Percentiles rank a stretch among this genome's conserved stretches.
These are phyloP conservation scores for Trebouxia gelatinosa DNA, from an alignment of 163 green algal species.

Conservation along the genomic window DNA sequence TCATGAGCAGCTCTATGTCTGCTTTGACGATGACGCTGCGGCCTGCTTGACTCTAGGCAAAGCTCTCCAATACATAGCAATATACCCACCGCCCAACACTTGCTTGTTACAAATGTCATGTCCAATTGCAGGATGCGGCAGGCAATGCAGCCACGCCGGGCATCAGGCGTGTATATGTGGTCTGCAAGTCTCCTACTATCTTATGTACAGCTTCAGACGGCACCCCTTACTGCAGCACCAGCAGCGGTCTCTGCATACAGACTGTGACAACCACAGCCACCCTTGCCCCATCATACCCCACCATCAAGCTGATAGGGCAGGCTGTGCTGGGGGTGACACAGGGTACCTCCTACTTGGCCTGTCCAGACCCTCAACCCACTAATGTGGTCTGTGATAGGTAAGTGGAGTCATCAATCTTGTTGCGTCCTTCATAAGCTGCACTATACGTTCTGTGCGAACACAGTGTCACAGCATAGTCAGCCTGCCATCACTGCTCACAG, in stretches of 20 bases:
- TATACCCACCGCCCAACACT: too few species aligned
- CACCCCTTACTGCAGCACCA: conserved; percentile 20
- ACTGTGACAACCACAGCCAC: not conserved
- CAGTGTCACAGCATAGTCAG: too few species aligned
- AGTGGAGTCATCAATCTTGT: not conserved
- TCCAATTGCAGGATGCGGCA: conserved; percentile 32
- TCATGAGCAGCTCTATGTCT: too few species aligned
- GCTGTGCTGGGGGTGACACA: conserved; percentile 17
- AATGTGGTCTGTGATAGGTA: conserved; percentile 26
- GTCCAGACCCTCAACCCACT: conserved; percentile 12
- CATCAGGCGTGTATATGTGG: conserved; percentile 35
- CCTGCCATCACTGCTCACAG: too few species aligned
- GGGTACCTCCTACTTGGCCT: conserved; percentile 6
- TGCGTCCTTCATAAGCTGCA: not conserved
- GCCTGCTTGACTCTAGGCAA: too few species aligned
- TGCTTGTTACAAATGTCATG: too few species aligned
- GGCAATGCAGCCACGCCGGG: conserved; percentile 43
- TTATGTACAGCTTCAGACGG: not conserved
- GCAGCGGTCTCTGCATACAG: not conserved
- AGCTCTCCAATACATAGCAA: too few species aligned
- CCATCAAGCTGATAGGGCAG: conserved; percentile 21
- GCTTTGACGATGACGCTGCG: too few species aligned
- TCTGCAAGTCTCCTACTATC: conserved; percentile 25
- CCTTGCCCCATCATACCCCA: not conserved
- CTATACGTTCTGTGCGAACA: too few species aligned